Evolutionary conservation across 257 asterid species (phyloP).

Genomic region (Przewalskia tangutica): DNA sequence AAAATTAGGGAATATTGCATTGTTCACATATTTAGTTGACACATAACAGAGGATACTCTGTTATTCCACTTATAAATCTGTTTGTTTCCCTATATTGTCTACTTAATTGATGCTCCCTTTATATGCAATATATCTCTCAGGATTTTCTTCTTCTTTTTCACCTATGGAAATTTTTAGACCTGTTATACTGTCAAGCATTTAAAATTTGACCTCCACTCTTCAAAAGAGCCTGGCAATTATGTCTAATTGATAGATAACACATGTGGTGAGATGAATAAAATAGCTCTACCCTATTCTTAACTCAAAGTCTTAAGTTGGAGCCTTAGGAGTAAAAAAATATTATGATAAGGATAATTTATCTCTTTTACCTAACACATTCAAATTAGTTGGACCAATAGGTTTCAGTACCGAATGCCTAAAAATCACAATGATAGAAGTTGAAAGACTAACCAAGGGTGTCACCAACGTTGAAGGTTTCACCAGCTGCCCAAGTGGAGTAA

Average conservation of each 20-base stretch:
- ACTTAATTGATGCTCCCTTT: background rate
- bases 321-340: background rate
- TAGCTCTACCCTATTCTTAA: background rate
- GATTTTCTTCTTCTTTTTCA: background rate
- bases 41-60: background rate
- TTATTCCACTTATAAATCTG: background rate
- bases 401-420: background rate
- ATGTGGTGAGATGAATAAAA: background rate
- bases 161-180: background rate
- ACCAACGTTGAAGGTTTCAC: conserved; percentile 27
- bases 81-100: background rate
- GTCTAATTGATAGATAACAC: background rate
- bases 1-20: background rate
- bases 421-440: background rate
- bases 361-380: background rate
- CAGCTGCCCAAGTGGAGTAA: conserved; percentile 39
- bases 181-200: background rate
- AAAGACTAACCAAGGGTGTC: conserved; percentile 38
- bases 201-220: too few species aligned
- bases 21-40: background rate
- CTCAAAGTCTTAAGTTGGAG: background rate
- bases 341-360: background rate
- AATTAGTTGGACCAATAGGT: background rate
- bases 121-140: background rate
- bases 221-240: background rate